Conservation (phyloP, 495 filamentous ascomycete species). For the Lasiosphaeris hirsuta region DNA sequence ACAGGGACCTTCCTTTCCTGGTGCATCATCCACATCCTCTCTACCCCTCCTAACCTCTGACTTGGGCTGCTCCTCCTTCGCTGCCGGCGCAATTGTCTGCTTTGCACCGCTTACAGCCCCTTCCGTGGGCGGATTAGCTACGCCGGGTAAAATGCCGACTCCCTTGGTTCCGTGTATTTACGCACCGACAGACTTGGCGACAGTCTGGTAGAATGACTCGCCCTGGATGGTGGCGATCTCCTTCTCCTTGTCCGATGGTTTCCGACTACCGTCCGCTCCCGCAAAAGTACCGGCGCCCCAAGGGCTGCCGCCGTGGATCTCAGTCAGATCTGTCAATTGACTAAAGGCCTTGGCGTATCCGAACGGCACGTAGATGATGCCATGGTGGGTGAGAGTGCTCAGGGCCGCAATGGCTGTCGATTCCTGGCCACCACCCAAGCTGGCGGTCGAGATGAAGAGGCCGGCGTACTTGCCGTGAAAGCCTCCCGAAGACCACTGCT, state of each 20-base stretch:
- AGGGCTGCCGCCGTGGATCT: conserved; percentile 79
- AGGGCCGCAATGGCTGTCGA: conserved; percentile 76
- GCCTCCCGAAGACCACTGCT: conserved; percentile 66
- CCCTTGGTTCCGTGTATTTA: conserved; percentile 74
- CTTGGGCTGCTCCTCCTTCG: conserved; percentile 3
- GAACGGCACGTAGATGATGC: conserved; percentile 90
- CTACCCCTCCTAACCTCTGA: neutral
- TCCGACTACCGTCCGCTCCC: conserved; percentile 73
- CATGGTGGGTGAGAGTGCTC: conserved; percentile 90
- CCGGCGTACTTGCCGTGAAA: conserved; percentile 91
- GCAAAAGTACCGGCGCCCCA: conserved; percentile 97
- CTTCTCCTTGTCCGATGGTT: conserved; percentile 72
- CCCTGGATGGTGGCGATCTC: conserved; percentile 78
- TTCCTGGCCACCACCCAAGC: conserved; percentile 89
- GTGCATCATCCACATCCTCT: conserved; percentile 6
- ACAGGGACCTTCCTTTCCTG: conserved; percentile 19
- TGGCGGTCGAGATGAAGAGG: conserved; percentile 82
- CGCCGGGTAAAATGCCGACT: neutral
- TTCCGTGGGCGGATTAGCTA: conserved; percentile 25
- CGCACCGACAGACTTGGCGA: conserved; percentile 66
- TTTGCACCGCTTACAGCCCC: neutral
- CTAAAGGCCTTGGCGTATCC: conserved; percentile 82
- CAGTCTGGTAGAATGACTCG: conserved; percentile 76
- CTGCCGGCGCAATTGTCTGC: neutral
- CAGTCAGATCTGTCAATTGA: conserved; percentile 61